Evolutionary conservation across 257 asterid species (phyloP).

Genomic region (Perilla frutescens): DNA sequence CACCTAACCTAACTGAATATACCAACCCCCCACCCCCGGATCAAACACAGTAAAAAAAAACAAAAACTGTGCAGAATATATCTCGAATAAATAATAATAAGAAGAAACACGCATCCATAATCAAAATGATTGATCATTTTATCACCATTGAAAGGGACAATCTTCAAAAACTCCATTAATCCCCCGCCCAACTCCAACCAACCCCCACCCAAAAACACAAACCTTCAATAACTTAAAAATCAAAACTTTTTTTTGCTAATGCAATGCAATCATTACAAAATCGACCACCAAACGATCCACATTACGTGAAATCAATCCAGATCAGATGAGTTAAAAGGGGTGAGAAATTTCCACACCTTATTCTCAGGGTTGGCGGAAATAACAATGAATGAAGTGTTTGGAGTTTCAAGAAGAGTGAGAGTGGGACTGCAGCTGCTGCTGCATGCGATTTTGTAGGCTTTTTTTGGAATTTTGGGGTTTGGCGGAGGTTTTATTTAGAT

Average conservation of each 20-base stretch:
- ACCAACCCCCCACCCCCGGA: not conserved
- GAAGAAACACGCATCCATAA: conserved; percentile 26
- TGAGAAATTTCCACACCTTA: conserved; percentile 14
- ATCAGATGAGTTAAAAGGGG: conserved; percentile 3
- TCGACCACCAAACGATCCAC: conserved; percentile 32
- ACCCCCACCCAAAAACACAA: conserved; percentile 9
- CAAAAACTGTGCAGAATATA: conserved; percentile 21
- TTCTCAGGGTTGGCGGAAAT: conserved; percentile 46
- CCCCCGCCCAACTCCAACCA: not conserved
- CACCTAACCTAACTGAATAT: not conserved
- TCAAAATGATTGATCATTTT: conserved; percentile 8
- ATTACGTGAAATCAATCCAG: conserved; percentile 33
- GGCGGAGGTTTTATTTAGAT: conserved; percentile 28
- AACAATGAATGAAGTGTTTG: conserved; percentile 37
- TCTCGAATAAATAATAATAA: not conserved
- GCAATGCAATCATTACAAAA: conserved; percentile 14
- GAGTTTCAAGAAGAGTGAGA: conserved; percentile 29
- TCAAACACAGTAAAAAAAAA: not conserved
- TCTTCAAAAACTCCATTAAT: not conserved
- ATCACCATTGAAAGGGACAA: not conserved
- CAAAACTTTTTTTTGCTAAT: conserved; percentile 6
- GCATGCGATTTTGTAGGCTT: conserved; percentile 20
- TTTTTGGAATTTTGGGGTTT: conserved; percentile 25
- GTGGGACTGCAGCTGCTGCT: not conserved
- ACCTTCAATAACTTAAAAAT: conserved; percentile 27